Conservation (phyloP, 1,139 yeast genomes). For the Zygosaccharomyces sapae region DNA sequence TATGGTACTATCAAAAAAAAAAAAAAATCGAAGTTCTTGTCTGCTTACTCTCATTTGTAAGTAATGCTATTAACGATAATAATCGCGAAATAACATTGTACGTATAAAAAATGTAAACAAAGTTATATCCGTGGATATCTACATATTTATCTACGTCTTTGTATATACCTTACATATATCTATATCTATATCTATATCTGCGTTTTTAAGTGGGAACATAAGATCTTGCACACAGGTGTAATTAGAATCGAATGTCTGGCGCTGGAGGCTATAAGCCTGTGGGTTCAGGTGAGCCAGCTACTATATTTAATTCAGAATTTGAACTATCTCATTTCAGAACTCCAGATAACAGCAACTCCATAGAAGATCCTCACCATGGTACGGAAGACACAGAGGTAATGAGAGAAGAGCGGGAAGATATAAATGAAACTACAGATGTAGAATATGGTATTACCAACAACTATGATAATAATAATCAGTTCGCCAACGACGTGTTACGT, state of each 20-base stretch:
- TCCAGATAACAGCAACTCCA: background rate
- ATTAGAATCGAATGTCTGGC: background rate
- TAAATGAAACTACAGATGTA: background rate
- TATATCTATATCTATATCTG: background rate
- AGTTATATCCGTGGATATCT: background rate
- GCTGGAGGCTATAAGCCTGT: background rate
- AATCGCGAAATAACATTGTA: background rate
- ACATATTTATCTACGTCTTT: no score
- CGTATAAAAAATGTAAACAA: background rate
- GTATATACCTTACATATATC: no score
- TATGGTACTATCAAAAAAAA: background rate
- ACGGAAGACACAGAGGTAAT: background rate
- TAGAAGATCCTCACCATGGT: background rate
- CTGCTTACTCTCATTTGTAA: background rate
- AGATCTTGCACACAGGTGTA: background rate
- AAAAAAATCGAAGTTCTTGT: background rate
- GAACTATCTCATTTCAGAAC: slow-evolving; percentile 11
- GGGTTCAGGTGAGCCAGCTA: background rate
- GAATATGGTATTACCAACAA: background rate
- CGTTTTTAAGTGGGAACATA: background rate
- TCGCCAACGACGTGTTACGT: slow-evolving; percentile 11
- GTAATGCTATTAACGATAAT: background rate
- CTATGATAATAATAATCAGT: background rate
- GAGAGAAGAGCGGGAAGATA: background rate
- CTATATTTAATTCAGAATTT: background rate